Evolutionary conservation across 441 rosid species (phyloP), one percentile per base, ranked within the genome.

Genomic region (Bruguiera hainesii): DNA sequence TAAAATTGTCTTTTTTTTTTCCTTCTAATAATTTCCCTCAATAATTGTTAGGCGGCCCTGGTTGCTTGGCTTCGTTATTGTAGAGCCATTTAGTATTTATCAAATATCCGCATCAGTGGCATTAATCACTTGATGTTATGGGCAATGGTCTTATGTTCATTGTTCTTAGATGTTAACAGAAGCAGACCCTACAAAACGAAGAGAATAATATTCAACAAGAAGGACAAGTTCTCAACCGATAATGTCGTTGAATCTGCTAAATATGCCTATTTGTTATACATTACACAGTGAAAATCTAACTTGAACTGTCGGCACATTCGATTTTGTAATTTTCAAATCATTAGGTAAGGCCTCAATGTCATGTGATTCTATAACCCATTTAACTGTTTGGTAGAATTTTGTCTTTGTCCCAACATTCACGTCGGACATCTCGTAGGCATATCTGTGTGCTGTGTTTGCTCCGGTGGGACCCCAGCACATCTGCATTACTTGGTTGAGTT

Each of bases 1-100:
- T 10, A 23, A 55, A 55, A 55, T 10, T 23, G 16, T 2, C 10
- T 29, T 10, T 26, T 20, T 6, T 15, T 23, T 15, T 55, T 7
- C 0, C 37, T 33, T n/a, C 10, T 16, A 25, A 53, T 20, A 21
- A 11, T 53, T 53, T 53, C 29, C 28, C 9, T 8, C 11, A 53
- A 10, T 26, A 21, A 29, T 20, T 23, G 58, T 16, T 8, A 23
- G 61, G 74, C 19, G 68, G 68, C 66, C 67, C 74, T 48, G 48
- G 8, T 58, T 49, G 60, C 60, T 28, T 62, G 60, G 53, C 57
- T 37, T 37, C 20, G 35, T 25, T 42, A 19, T 60, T 23, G 48
- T 55, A 23, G 23, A 11, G 48, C 48, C 18, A 42, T 42, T 42
- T 42, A 42, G 48, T 11, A 42, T 42, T 42, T 42, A 42, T 11